These are phyloP conservation scores for Rhodomyrtus psidioides DNA, from an alignment of 441 rosid genomes.

Conservation along the genomic window DNA sequence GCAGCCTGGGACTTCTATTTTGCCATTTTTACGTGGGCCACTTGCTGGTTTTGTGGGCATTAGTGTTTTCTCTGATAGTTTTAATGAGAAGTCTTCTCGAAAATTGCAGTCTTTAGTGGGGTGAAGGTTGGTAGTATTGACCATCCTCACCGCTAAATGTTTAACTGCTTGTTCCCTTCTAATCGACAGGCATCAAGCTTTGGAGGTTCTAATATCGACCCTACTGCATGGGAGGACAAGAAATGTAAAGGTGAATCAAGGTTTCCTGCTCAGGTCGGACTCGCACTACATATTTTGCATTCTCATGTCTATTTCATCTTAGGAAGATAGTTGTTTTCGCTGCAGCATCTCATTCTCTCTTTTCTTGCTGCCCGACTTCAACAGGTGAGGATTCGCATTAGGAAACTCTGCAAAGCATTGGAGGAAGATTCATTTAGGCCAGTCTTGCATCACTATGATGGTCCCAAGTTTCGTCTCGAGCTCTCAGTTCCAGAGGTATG, in stretches of 20 bases:
- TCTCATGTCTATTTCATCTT: not conserved
- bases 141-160: not conserved
- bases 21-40: not conserved
- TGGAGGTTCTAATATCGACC: conserved; percentile 96
- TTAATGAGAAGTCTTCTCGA: not conserved
- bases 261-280: conserved; percentile 92
- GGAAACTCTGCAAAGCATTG: conserved; percentile 86
- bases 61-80: not conserved
- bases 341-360: not conserved
- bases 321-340: not conserved
- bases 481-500: conserved; percentile 98
- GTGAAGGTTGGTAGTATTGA: not conserved
- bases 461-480: conserved; percentile 94
- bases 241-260: conserved; percentile 98
- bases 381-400: conserved; percentile 78
- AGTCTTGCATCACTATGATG: conserved; percentile 94
- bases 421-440: conserved; percentile 99
- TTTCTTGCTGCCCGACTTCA: not conserved
- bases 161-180: not conserved
- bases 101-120: not conserved
- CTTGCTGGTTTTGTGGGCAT: not conserved
- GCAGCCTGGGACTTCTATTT: not conserved
- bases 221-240: conserved; percentile 99
- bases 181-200: conserved; percentile 71
- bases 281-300: not conserved